Percentiles rank a stretch among this genome's conserved stretches.
Evolutionary conservation across 2,329 filamentous ascomycete species (phyloP).

Genomic region (Rosellinia necatrix): DNA sequence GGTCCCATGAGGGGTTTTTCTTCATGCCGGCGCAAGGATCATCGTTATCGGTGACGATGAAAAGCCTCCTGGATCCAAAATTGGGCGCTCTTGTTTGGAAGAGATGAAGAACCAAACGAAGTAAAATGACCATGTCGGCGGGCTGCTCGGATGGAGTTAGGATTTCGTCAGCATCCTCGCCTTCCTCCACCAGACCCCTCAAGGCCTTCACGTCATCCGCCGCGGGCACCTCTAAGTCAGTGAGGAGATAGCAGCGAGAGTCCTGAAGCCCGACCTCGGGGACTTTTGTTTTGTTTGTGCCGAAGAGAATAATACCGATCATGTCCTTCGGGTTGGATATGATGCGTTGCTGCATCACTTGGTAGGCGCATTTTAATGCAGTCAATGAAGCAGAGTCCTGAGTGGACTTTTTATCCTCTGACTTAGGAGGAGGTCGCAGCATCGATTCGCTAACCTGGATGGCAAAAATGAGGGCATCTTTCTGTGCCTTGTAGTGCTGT

Average conservation of each 20-base stretch:
- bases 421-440: conserved; percentile 68
- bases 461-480: conserved; percentile 97
- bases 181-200: conserved; percentile 76
- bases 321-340: conserved; percentile 96
- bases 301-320: conserved; percentile 94
- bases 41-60: conserved; percentile 94
- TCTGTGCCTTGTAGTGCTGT: conserved; percentile 86
- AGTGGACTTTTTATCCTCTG: conserved; percentile 74
- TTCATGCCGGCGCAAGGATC: conserved; percentile 78
- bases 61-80: conserved; percentile 89
- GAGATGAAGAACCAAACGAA: conserved; percentile 95
- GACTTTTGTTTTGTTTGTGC: conserved; percentile 59
- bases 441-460: conserved; percentile 92
- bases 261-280: conserved; percentile 66
- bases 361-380: conserved; percentile 90
- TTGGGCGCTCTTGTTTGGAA: conserved; percentile 95
- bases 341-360: conserved; percentile 97
- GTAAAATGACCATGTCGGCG: conserved; percentile 82
- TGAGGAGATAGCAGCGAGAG: conserved; percentile 90
- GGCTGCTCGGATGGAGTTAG: conserved; percentile 71
- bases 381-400: conserved; percentile 79
- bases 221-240: conserved; percentile 84
- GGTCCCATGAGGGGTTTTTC: conserved; percentile 74
- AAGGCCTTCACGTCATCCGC: conserved; percentile 85
- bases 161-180: conserved; percentile 70